Evolutionary conservation across 805 yeast genomes (phyloP).

Genomic region (Tetrapisispora iriomotensis): DNA sequence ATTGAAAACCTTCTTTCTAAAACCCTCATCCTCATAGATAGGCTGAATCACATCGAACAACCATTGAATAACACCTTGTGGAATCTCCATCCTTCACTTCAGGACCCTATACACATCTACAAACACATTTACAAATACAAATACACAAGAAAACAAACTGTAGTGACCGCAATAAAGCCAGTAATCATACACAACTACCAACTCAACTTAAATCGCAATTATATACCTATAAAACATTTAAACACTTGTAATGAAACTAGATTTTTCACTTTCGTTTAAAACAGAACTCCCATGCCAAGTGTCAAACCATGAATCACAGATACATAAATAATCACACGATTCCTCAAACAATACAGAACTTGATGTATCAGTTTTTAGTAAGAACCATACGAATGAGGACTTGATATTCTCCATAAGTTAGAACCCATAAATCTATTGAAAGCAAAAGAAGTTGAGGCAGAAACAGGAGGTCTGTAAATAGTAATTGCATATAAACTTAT

Average conservation of each 20-base stretch:
- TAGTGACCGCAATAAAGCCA: background rate
- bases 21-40: constrained; percentile 19
- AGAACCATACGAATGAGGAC: constrained; percentile 33
- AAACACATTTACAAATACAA: too few relatives aligned
- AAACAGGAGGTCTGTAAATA: constrained; percentile 38
- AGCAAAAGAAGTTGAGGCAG: constrained; percentile 46
- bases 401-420: constrained; percentile 52
- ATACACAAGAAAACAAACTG: too few relatives aligned
- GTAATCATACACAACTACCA: too few relatives aligned
- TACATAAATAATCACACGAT: constrained; percentile 2
- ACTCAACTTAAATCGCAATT: too few relatives aligned
- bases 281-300: too few relatives aligned
- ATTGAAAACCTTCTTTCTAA: constrained; percentile 33
- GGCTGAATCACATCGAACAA: constrained; percentile 46
- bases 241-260: too few relatives aligned
- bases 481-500: background rate
- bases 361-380: constrained; percentile 35
- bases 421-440: constrained; percentile 49
- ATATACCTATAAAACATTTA: too few relatives aligned
- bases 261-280: too few relatives aligned
- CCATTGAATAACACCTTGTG: constrained; percentile 41
- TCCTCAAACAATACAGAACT: background rate
- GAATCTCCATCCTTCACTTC: too few relatives aligned
- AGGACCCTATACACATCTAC: too few relatives aligned
- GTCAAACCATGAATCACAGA: too few relatives aligned